Percentiles rank a stretch among this genome's conserved stretches.
These are phyloP conservation scores for Symbiodinium natans DNA, from an alignment of 73 alveolate species.

Conservation along the genomic window DNA sequence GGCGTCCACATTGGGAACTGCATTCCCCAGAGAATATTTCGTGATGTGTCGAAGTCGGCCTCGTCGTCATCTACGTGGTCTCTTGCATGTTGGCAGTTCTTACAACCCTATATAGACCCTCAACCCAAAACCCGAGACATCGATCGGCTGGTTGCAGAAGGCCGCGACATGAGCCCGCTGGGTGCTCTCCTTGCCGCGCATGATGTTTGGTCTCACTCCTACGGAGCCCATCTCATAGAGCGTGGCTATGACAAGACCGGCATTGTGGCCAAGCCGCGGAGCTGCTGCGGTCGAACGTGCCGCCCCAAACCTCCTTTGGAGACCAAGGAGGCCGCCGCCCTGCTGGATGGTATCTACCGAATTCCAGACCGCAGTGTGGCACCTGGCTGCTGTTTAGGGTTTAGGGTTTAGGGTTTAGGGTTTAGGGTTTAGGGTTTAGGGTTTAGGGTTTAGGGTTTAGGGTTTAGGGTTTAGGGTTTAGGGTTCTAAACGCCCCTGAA, in stretches of 20 bases:
- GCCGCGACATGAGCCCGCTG: not conserved
- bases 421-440: too few relatives aligned
- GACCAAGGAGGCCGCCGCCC: not conserved
- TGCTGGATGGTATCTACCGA: not conserved
- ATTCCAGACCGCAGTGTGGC: not conserved
- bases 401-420: not conserved
- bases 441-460: too few relatives aligned
- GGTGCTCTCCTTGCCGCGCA: not conserved
- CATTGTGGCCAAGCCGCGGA: not conserved
- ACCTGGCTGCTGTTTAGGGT: not conserved
- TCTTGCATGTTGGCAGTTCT: too few relatives aligned
- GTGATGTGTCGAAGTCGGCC: too few relatives aligned
- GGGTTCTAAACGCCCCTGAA: not conserved
- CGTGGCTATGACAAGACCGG: not conserved
- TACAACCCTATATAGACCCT: too few relatives aligned
- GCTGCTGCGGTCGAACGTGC: not conserved
- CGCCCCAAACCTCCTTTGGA: not conserved
- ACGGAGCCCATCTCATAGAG: not conserved
- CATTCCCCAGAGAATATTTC: too few relatives aligned
- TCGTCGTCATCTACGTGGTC: too few relatives aligned
- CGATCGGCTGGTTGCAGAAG: too few relatives aligned
- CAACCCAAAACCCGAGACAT: too few relatives aligned
- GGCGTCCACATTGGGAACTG: too few relatives aligned
- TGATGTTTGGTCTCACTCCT: not conserved
- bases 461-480: too few relatives aligned